These are phyloP conservation scores for Mucor ambiguus DNA, from an alignment of 371 early-diverging fungal species.

Conservation along the genomic window DNA sequence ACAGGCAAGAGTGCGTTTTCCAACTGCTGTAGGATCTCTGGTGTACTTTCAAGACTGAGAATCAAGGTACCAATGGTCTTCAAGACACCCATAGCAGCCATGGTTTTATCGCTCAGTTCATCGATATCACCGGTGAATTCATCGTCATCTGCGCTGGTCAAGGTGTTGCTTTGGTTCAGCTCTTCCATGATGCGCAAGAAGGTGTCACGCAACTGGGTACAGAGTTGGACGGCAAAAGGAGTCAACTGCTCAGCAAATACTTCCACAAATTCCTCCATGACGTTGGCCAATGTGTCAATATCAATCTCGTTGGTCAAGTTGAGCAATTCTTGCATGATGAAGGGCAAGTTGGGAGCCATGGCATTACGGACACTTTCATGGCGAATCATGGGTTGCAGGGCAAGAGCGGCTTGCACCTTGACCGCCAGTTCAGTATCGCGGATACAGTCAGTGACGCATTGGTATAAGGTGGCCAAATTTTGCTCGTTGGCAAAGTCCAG, in stretches of 20 bases:
- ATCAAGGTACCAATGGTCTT: conserved; percentile 89
- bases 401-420: conserved; percentile 79
- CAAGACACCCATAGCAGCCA: conserved; percentile 89
- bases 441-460: conserved; percentile 66
- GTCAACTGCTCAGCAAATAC: conserved; percentile 88
- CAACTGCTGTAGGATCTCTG: conserved; percentile 64
- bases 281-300: conserved; percentile 81
- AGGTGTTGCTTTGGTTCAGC: conserved; percentile 44
- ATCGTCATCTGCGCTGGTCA: conserved; percentile 42
- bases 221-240: conserved; percentile 91
- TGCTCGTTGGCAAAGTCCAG: conserved; percentile 45
- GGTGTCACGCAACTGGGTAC: conserved; percentile 80
- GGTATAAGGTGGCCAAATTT: conserved; percentile 59
- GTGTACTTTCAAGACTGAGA: conserved; percentile 69
- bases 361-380: conserved; percentile 72
- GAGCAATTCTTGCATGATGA: conserved; percentile 84
- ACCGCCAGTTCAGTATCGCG: conserved; percentile 84
- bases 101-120: conserved; percentile 80
- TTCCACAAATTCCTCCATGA: conserved; percentile 89
- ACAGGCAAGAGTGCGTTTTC: conserved; percentile 78
- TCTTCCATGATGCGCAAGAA: conserved; percentile 83
- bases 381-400: conserved; percentile 77
- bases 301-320: conserved; percentile 88
- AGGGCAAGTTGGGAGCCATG: conserved; percentile 76
- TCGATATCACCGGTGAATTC: conserved; percentile 50